Base-by-base conservation (phyloP, 768 basidiomycete genomes). In the Strobilomyces confusus region DNA sequence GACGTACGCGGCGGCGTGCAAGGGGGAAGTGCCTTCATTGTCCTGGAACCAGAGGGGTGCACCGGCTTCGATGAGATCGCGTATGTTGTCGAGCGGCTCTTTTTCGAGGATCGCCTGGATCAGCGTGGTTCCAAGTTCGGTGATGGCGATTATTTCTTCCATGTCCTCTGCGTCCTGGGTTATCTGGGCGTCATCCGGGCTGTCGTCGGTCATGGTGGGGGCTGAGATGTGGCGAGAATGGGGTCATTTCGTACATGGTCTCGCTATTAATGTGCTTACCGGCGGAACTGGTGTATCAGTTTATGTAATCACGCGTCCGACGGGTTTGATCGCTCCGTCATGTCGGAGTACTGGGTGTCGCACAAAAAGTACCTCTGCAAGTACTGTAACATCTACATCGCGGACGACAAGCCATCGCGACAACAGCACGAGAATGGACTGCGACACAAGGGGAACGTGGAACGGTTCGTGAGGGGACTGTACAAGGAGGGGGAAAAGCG, bases 311-410 rank as follows among this genome's bases (percentile, higher is more conserved):
- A 1, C 5, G 2, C 7, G 32, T 14, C 15, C 5, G 20, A 20
- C 30, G 62, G 51, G 45, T 45, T 13, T 33, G 46, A n/a, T n/a
- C n/a, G 45, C 34, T 60, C 60, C 19, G 46, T 15, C 67, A 94
- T 93, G 92, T 86, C 84, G 60, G 92, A 94, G 69, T 94, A 87
- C 69, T 95, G 92, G 92, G 87, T 94, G 57, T 91, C 91, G 23
- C 84, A 89, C 69, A 93, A 94, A 72, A 87, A 84, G 62, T 95
- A 95, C 72, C 89, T 82, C 67, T 97, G 94, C 84, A 93, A 94
- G 68, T 98, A 98, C 76, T 98, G 97, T 75, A 89, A 93, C 47
- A 93, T 92, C 58, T 98, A 87, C 75, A 98, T 99, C 56, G 82
- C 93, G 48, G 97, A 99, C 73, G 95, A 99, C 77, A 92, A 77